These are phyloP conservation scores for Rosa hybrid DNA, from an alignment of 331 rosid genomes.

Conservation along the genomic window DNA sequence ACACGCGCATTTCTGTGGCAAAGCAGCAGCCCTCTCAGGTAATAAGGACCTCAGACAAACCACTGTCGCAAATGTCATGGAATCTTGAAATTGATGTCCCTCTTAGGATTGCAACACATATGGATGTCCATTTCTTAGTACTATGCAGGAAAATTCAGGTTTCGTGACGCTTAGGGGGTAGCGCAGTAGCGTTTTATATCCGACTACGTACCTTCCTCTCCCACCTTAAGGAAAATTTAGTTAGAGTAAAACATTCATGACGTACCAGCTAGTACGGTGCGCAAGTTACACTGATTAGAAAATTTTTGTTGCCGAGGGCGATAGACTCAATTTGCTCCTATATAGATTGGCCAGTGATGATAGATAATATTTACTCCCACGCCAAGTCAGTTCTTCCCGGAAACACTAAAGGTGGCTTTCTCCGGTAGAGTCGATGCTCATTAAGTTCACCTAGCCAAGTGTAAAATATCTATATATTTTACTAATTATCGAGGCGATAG, in stretches of 20 bases:
- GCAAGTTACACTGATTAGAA: too few relatives aligned
- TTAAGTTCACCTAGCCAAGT: not conserved
- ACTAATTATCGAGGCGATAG: not conserved
- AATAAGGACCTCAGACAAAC: conserved; percentile 32
- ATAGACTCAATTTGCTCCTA: not conserved
- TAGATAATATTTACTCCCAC: not conserved
- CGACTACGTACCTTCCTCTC: too few relatives aligned
- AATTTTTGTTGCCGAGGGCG: too few relatives aligned
- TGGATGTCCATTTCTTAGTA: not conserved
- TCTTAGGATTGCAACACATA: not conserved
- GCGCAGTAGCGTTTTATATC: too few relatives aligned
- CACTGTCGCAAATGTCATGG: not conserved
- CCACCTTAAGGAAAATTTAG: too few relatives aligned
- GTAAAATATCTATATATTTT: not conserved
- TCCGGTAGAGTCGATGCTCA: not conserved
- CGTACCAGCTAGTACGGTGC: too few relatives aligned
- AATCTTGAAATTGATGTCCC: not conserved
- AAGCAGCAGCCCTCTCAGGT: conserved; percentile 18
- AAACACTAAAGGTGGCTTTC: not conserved
- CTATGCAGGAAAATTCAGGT: not conserved
- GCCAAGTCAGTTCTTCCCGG: not conserved
- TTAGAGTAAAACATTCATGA: too few relatives aligned
- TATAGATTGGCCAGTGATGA: not conserved
- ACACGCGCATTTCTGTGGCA: conserved; percentile 46
- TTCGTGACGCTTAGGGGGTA: too few relatives aligned